These are phyloP conservation scores for Cyberlindnera mrakii DNA, from an alignment of 805 yeast genomes.

Conservation along the genomic window DNA sequence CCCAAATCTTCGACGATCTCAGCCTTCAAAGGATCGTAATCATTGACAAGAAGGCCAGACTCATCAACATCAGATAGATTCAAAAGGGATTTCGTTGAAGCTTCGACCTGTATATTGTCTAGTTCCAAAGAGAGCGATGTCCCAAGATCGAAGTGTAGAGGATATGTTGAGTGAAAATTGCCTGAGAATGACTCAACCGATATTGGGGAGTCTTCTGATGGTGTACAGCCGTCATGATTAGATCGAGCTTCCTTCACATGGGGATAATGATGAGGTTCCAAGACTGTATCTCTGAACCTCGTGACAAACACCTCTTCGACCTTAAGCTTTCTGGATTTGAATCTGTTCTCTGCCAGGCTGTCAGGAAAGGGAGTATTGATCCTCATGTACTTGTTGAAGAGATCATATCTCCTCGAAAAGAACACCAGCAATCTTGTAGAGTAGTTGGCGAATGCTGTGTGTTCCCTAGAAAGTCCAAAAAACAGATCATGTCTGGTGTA, in stretches of 20 bases:
- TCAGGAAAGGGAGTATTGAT: slow-evolving; percentile 17
- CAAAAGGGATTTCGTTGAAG: neutral
- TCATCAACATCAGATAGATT: slow-evolving; percentile 1
- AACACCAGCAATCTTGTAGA: slow-evolving; percentile 15
- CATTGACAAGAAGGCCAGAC: slow-evolving; percentile 12
- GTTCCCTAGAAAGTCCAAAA: slow-evolving; percentile 4
- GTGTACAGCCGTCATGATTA: too few species aligned
- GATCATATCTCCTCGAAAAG: slow-evolving; percentile 19
- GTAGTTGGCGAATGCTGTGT: slow-evolving; percentile 11
- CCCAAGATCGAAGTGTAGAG: slow-evolving; percentile 7
- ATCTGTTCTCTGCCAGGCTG: slow-evolving; percentile 11
- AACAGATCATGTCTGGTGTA: slow-evolving; percentile 7
- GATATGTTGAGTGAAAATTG: slow-evolving; percentile 12
- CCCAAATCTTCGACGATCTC: slow-evolving; percentile 1
- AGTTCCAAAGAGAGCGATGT: too few species aligned
- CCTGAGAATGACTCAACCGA: slow-evolving; percentile 6
- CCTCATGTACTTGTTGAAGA: slow-evolving; percentile 19
- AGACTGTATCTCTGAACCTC: slow-evolving; percentile 8
- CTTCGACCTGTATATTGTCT: too few species aligned
- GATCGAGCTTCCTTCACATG: slow-evolving; percentile 2
- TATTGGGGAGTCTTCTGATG: neutral
- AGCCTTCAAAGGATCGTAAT: slow-evolving; percentile 13
- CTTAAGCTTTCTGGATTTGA: slow-evolving; percentile 16
- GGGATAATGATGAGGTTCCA: slow-evolving; percentile 19
- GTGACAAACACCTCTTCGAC: slow-evolving; percentile 13